These are phyloP conservation scores for Sophora flavescens DNA, from an alignment of 306 rosid species.

Conservation along the genomic window DNA sequence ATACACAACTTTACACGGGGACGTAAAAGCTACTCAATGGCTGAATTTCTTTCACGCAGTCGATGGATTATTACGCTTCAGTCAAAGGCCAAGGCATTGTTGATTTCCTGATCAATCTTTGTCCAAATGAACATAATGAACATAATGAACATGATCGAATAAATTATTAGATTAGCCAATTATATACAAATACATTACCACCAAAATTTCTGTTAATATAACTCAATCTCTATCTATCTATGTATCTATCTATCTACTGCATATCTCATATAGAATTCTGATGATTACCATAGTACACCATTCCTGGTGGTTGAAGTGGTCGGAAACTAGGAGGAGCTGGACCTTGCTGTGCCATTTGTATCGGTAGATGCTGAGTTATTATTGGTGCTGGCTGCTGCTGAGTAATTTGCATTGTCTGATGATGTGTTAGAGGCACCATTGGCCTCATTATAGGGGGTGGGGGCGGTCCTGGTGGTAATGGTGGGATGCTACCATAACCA, in stretches of 20 bases:
- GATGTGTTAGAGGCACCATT: constrained; percentile 62
- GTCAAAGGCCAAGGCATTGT: neutral
- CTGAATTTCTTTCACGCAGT: neutral
- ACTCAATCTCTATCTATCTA: neutral
- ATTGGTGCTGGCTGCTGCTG: constrained; percentile 56
- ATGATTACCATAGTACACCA: constrained; percentile 69
- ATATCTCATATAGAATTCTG: constrained; percentile 61
- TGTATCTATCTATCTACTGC: constrained; percentile 17
- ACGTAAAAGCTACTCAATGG: neutral
- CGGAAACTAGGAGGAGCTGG: constrained; percentile 68
- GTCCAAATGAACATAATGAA: constrained; percentile 1
- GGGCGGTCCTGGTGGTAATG: constrained; percentile 63
- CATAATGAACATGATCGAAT: constrained; percentile 9
- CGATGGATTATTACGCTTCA: neutral
- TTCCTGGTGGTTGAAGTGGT: constrained; percentile 71
- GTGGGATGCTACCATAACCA: constrained; percentile 69
- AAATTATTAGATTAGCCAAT: constrained; percentile 28
- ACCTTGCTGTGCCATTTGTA: constrained; percentile 57
- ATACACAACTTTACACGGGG: neutral
- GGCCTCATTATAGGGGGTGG: constrained; percentile 67
- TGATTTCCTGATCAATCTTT: constrained; percentile 18
- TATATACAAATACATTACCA: constrained; percentile 35
- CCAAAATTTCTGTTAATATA: constrained; percentile 20
- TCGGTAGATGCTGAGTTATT: constrained; percentile 39
- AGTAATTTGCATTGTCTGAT: constrained; percentile 58